Evolutionary conservation across 129 eudicot species (phyloP).

Genomic region (Escallonia herrerae): DNA sequence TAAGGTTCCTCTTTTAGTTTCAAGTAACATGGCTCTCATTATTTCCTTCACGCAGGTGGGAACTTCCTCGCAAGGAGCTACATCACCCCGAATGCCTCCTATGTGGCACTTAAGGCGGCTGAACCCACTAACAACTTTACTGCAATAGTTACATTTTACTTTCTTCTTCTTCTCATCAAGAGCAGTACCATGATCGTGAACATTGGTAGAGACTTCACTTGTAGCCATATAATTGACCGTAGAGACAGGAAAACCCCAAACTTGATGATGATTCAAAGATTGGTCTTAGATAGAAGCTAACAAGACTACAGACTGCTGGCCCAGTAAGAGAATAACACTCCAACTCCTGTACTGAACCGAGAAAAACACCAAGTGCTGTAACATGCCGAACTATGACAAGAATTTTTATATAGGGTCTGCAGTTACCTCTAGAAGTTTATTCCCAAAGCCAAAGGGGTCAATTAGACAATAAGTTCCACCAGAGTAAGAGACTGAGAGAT

Average conservation of each 20-base stretch:
- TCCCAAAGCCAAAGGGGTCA: no score
- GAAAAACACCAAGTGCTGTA: no score
- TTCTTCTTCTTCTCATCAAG: constrained; percentile 11
- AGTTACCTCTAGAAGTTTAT: no score
- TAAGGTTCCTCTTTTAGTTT: constrained; percentile 8
- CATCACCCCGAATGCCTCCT: constrained; percentile 22
- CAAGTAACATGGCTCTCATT: constrained; percentile 4
- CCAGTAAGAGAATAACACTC: no score
- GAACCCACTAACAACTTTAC: constrained; percentile 13
- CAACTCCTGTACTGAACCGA: no score
- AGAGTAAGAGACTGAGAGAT: no score
- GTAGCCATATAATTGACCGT: constrained; percentile 2
- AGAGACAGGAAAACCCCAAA: neutral
- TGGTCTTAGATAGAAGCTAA: no score
- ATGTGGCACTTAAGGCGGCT: constrained; percentile 18
- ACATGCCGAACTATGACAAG: no score
- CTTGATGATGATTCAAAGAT: no score
- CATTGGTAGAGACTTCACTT: constrained; percentile 2
- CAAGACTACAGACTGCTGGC: no score
- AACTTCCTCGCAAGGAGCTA: constrained; percentile 13
- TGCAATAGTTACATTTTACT: constrained; percentile 20
- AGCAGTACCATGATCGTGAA: constrained; percentile 17
- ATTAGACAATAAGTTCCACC: no score
- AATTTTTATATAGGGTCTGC: no score
- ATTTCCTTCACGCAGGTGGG: constrained; percentile 7